Evolutionary conservation across 805 yeast genomes (phyloP), one percentile per base, ranked within the genome.

Genomic region (Yarrowia yakushimensis): DNA sequence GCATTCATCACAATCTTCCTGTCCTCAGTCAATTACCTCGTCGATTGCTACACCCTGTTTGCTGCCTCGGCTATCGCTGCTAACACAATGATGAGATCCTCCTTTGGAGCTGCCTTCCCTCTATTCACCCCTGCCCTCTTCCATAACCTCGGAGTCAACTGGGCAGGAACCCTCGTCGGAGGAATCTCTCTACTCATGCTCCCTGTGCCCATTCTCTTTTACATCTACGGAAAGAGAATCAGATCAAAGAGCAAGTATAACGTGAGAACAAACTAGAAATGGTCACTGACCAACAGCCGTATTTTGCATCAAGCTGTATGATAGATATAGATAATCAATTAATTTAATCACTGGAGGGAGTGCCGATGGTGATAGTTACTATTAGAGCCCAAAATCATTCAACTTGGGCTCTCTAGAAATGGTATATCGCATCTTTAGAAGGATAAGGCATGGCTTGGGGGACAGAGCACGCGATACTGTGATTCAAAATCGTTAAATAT

Each of bases 21-120:
- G 66, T 83, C 90, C 11, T 81, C 87, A 27, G 73, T 88, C 68
- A 88, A 85, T 73, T 88, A 88, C 72, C 78, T 88, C 70, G 79
- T 88, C 67, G 96, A 88, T 72, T 77, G 85, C 27, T 88, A 88
- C 71, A 76, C 86, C 65, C 67, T 81, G 60, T 81, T 85, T 70
- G 90, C 94, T 1, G 96, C 96, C 6, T 86, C 92, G 25, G 93
- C 90, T 2, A 74, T 86, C 64, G 89, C 91, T 2, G 90, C 83
- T 9, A 87, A 87, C 71, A 83, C 92, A 0, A 80, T 88, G 69
- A 72, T 87, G 70, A 82, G 94, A 74, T 82, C 88, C 2, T 76
- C 78, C 0, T 83, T 85, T 66, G 93, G 88, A 59, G 88, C 86
- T 25, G 84, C 83, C 0, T 85, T 84, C 80, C 90, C 90, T 42